Base-by-base conservation (phyloP, 2,329 filamentous ascomycete genomes). In the Bipolaris sorokiniana region DNA sequence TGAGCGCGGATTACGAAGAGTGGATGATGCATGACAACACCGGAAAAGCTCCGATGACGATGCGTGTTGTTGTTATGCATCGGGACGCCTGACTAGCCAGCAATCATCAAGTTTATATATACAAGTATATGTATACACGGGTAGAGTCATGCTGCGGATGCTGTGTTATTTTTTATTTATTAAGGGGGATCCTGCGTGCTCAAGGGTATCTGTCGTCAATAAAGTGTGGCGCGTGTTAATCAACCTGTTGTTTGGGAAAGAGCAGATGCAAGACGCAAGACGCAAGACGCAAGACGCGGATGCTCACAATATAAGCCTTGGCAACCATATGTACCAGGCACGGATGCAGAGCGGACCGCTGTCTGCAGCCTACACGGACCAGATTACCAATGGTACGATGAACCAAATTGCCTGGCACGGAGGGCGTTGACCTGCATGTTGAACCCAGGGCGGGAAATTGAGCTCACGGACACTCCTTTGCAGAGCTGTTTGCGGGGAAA, bases 341-440 rank as follows among this genome's bases (percentile, higher is more conserved):
- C 53, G 57, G 57, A 42, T 40, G 26, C 52, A n/a, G 53, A 33
- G 45, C 53, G 56, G 56, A 58, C 51, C 41, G 56, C 52, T 55
- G 42, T 48, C 56, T 59, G 42, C 52, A 59, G 56, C 52, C 56
- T 10, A 51, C 57, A 53, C 50, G 42, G 49, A 51, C 37, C 33
- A 38, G 51, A 50, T 54, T 54, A 60, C 54, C 50, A 60, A 44
- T 51, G 48, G 37, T 46, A 51, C 40, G 26, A 55, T 48, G 36
- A 9, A n/a, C 31, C n/a, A 37, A 26, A 40, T 28, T 49, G 44
- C 31, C 37, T 44, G 45, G 45, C 40, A 54, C 54, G 40, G 48
- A 56, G 44, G 23, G 54, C 31, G 54, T 50, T 57, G 58, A 44
- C 53, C 44, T 40, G 56, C 48, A 34, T 48, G 53, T 48, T 47